phyloP scores from a whole-genome alignment of 1,139 yeast species.

The Yamadazyma sp. region DNA sequence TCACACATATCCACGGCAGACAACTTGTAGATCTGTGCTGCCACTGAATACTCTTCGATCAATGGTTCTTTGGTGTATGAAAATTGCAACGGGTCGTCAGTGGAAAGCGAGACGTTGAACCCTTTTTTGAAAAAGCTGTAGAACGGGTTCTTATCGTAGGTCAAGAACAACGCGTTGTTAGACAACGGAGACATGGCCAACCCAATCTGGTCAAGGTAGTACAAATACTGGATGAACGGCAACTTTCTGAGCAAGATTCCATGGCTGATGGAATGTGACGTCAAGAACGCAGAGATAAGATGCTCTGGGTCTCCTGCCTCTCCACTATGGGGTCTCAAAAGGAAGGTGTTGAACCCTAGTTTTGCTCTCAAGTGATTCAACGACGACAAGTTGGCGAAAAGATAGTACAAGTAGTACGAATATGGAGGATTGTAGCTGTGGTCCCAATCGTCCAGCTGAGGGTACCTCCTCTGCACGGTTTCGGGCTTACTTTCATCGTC shows the following conservation, averaged over 20 bases:
- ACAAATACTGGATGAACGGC: conserved; percentile 91
- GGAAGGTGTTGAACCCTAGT: conserved; percentile 82
- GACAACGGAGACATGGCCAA: conserved; percentile 99
- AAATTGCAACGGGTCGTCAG: conserved; percentile 77
- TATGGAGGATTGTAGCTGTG: conserved; percentile 88
- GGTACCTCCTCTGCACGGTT: conserved; percentile 76
- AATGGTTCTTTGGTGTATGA: conserved; percentile 97
- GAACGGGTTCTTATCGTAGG: conserved; percentile 95
- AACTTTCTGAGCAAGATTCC: conserved; percentile 91
- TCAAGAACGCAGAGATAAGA: conserved; percentile 82
- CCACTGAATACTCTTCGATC: conserved; percentile 95
- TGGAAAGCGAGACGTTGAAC: conserved; percentile 83
- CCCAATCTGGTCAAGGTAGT: conserved; percentile 91
- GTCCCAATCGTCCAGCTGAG: conserved; percentile 82
- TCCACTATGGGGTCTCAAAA: conserved; percentile 95
- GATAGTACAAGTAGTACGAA: conserved; percentile 86
- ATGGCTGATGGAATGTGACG: conserved; percentile 91
- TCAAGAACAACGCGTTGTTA: conserved; percentile 91
- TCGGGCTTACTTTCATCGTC: conserved; percentile 97
- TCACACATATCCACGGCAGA: conserved; percentile 98
- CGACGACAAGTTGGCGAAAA: conserved; percentile 82
- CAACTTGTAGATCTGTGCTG: conserved; percentile 93
- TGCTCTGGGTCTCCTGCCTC: conserved; percentile 99
- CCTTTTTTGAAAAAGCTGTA: conserved; percentile 89
- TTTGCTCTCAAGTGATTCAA: conserved; percentile 78